Percentiles rank a stretch among this genome's conserved stretches.
These are phyloP conservation scores for Phialophora verrucosa DNA, from an alignment of 2,329 filamentous ascomycete species.

Conservation along the genomic window DNA sequence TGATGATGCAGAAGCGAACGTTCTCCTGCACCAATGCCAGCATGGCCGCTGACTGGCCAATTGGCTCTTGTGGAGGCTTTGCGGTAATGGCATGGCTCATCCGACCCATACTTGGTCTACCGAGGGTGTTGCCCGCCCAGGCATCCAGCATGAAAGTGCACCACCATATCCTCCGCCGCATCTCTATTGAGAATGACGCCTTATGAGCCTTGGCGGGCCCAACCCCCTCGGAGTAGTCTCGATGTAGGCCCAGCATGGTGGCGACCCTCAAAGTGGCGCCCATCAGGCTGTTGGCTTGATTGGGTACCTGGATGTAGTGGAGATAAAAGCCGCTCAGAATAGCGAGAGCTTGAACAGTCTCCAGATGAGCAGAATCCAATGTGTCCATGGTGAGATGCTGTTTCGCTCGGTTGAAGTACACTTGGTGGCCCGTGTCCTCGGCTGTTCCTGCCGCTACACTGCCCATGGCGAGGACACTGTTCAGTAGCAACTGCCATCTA, in stretches of 20 bases:
- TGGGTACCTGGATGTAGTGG: conserved; percentile 77
- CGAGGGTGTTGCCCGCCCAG: conserved; percentile 74
- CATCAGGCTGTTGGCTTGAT: conserved; percentile 75
- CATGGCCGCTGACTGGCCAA: conserved; percentile 32
- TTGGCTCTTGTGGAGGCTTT: conserved; percentile 64
- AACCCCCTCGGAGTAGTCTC: conserved; percentile 61
- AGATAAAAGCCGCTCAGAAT: conserved; percentile 77
- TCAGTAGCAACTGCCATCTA: conserved; percentile 73
- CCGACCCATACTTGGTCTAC: conserved; percentile 71
- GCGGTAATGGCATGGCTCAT: conserved; percentile 73
- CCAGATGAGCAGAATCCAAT: conserved; percentile 72
- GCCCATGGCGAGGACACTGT: conserved; percentile 78
- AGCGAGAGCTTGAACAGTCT: conserved; percentile 73
- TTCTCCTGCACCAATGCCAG: conserved; percentile 61
- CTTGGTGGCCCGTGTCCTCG: conserved; percentile 68
- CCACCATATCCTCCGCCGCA: conserved; percentile 74
- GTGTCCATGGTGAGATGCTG: conserved; percentile 70
- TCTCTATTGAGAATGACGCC: conserved; percentile 63
- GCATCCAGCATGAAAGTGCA: conserved; percentile 75
- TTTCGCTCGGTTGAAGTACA: conserved; percentile 71
- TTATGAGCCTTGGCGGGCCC: conserved; percentile 52
- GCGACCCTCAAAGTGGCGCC: conserved; percentile 75
- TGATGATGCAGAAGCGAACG: conserved; percentile 79
- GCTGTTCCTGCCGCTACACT: conserved; percentile 70
- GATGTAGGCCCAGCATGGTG: conserved; percentile 73